Percentiles rank a stretch among this genome's conserved stretches.
Evolutionary conservation across 257 asterid species (phyloP).

Genomic region (Linaria vulgaris): DNA sequence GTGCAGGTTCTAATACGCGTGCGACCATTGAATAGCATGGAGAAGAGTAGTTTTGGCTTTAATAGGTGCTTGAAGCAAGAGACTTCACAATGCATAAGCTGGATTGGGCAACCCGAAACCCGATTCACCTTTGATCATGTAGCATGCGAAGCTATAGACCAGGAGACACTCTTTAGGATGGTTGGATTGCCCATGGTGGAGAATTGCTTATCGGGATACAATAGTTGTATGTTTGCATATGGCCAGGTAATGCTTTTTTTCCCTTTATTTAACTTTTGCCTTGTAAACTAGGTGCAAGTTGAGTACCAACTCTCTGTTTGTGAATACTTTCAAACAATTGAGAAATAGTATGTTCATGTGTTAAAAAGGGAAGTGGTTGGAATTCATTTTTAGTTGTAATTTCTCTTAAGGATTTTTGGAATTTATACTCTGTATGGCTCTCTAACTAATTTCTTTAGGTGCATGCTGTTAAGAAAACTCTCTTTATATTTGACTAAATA

Average conservation of each 20-base stretch:
- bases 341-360: not conserved
- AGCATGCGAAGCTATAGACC: conserved; percentile 85
- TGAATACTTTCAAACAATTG: not conserved
- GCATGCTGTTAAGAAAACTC: no score
- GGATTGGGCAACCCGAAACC: conserved; percentile 96
- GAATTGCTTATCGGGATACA: conserved; percentile 94
- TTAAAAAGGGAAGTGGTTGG: conserved; percentile 2
- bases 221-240: conserved; percentile 98
- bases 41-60: conserved; percentile 63
- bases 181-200: conserved; percentile 99
- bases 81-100: conserved; percentile 71
- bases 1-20: conserved; percentile 84
- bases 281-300: no score
- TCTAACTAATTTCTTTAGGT: not conserved
- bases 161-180: conserved; percentile 93
- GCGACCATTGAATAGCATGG: conserved; percentile 79
- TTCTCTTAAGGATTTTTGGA: conserved; percentile 1
- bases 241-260: conserved; percentile 68
- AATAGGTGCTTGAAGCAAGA: conserved; percentile 92
- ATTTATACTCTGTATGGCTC: not conserved
- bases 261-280: no score
- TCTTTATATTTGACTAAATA: no score
- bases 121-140: conserved; percentile 94
- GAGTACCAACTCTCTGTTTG: not conserved
- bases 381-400: not conserved